Percentiles rank a stretch among this genome's conserved stretches.
These are phyloP conservation scores for Capronia coronata DNA, from an alignment of 2,329 filamentous ascomycete species.

Conservation along the genomic window DNA sequence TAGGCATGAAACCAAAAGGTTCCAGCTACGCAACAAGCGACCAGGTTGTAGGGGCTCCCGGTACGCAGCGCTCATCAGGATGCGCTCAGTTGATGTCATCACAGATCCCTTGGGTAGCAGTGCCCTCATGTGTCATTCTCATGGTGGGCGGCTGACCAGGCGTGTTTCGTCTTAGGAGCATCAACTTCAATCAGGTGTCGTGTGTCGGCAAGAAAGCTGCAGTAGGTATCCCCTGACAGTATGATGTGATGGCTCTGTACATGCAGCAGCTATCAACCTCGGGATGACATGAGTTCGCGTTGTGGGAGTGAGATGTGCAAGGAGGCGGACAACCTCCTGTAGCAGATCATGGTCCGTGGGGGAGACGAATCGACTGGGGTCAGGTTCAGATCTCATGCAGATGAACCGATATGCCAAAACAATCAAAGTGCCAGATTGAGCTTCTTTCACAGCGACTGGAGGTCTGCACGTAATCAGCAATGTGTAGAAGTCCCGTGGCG, in stretches of 20 bases:
- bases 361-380: conserved; percentile 12
- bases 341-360: conserved; percentile 7
- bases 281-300: conserved; percentile 8
- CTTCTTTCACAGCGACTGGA: neutral
- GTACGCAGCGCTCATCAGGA: too few relatives aligned
- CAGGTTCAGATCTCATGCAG: neutral
- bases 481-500: neutral
- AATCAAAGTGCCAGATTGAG: conserved; percentile 8
- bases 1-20: neutral
- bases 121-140: too few relatives aligned
- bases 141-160: conserved; percentile 10
- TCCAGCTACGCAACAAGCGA: neutral
- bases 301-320: neutral
- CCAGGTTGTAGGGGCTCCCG: neutral
- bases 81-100: too few relatives aligned
- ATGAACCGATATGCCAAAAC: conserved; percentile 8
- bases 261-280: neutral
- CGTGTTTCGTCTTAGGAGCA: conserved; percentile 7
- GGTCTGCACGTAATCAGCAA: neutral
- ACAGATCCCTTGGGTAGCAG: too few relatives aligned
- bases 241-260: neutral
- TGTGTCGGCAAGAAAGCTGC: too few relatives aligned
- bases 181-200: too few relatives aligned
- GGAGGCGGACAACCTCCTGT: conserved; percentile 8
- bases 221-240: too few relatives aligned